phyloP scores from a whole-genome alignment of 495 filamentous ascomycete genomes.

The Penicillium steckii region DNA sequence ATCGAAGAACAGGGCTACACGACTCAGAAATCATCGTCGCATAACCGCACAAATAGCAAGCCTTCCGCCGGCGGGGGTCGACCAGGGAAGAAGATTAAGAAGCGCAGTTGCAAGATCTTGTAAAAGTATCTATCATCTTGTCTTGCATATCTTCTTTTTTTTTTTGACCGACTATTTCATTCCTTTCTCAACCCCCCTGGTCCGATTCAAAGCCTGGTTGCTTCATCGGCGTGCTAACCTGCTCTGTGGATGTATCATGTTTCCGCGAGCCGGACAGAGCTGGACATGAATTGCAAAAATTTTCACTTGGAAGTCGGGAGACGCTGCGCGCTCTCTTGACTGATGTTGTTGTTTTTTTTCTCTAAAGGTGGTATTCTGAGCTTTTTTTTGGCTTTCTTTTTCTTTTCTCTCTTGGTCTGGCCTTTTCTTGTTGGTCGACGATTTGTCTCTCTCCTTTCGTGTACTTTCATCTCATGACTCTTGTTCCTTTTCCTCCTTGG shows the following conservation, averaged over 20 bases:
- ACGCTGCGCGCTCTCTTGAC: slow-evolving; percentile 24
- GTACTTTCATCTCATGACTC: slow-evolving; percentile 16
- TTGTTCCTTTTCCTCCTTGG: slow-evolving; percentile 22
- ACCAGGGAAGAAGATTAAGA: slow-evolving; percentile 56
- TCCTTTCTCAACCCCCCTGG: slow-evolving; percentile 20
- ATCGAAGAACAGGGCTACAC: slow-evolving; percentile 42
- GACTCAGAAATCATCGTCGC: slow-evolving; percentile 22
- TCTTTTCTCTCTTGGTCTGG: slow-evolving; percentile 14
- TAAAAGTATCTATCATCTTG: slow-evolving; percentile 37
- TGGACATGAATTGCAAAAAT: slow-evolving; percentile 25
- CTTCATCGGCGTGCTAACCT: slow-evolving; percentile 32
- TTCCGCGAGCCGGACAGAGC: slow-evolving; percentile 30
- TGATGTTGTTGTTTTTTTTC: slow-evolving; percentile 11
- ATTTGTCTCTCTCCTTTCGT: slow-evolving; percentile 17
- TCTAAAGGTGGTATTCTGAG: slow-evolving; percentile 21
- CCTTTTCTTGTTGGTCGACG: slow-evolving; percentile 18
- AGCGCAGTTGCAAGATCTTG: slow-evolving; percentile 68
- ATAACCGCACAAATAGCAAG: slow-evolving; percentile 21
- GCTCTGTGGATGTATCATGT: slow-evolving; percentile 25
- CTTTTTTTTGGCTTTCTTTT: slow-evolving; percentile 22
- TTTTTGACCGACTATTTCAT: slow-evolving; percentile 17
- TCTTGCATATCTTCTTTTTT: slow-evolving; percentile 2
- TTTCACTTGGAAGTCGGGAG: slow-evolving; percentile 16
- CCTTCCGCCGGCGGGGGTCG: slow-evolving; percentile 29
- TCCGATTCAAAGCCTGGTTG: slow-evolving; percentile 43